Evolutionary conservation across 192 early-diverging fungal genomes (phyloP), one percentile per base, ranked within the genome.

Genomic region (Diversispora epigaea): DNA sequence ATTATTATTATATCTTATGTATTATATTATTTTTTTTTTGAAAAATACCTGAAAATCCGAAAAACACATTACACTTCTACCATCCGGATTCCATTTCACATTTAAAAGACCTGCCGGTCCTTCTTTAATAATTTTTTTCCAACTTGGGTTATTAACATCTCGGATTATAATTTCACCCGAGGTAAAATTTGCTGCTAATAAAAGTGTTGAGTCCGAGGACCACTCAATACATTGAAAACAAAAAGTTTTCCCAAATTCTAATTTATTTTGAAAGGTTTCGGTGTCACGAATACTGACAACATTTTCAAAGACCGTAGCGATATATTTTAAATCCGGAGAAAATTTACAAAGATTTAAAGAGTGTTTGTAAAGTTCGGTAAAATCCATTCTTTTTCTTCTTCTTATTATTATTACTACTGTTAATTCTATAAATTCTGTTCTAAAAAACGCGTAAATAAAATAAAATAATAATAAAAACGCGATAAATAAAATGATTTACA

Each of bases 221-320:
- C 91, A 95, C 8, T 73, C 80, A 8, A 95, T 77, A 14, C 81
- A 47, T 56, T 83, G 50, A 77, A 77, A 21, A 73, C 68, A 0
- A 68, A 76, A 15, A 77, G 60, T 4, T 67, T 44, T 62, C 5
- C 10, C 45, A 21, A 52, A 15, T 21, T 89, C 78, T 57, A 83
- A 82, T 9, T 88, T 56, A 70, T 95, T 85, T 58, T 87, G 78
- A 55, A 94, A 85, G 6, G 90, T 81, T 12, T 84, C 76, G 0
- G 88, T 80, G 52, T 93, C 84, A 22, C 94, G 88, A 76, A 95
- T 84, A 21, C 93, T 85, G 32, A 95, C 82, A 15, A 88, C 83
- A 45, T 84, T 82, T 17, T 86, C 80, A 3, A 91, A 87, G 40
- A 80, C 89, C 9, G 87, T 91, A n/a, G 93, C 94, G 14, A 95